Conservation (phyloP, 2,329 filamentous ascomycete genomes). For the Scytalidium sp. region DNA sequence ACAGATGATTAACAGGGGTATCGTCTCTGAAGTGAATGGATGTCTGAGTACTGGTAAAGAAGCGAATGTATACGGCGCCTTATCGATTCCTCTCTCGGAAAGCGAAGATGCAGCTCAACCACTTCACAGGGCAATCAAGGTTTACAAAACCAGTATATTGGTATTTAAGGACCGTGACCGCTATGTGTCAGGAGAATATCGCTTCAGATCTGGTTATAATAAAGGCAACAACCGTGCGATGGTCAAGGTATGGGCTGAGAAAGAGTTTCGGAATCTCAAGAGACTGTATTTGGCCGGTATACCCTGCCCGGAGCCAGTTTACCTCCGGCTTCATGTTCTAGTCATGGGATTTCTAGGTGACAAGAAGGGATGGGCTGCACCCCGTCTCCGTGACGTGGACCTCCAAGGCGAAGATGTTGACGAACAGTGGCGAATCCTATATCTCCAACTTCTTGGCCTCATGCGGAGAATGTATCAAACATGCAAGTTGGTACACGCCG, state of each 20-base stretch:
- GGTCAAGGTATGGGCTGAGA: slow-evolving; percentile 99
- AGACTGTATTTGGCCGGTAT: slow-evolving; percentile 82
- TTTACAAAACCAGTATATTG: slow-evolving; percentile 97
- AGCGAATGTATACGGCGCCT: slow-evolving; percentile 94
- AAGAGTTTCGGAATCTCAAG: slow-evolving; percentile 92
- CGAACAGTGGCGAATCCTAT: slow-evolving; percentile 72
- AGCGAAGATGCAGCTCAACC: slow-evolving; percentile 47
- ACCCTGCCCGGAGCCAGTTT: slow-evolving; percentile 84
- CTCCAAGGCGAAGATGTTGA: slow-evolving; percentile 67
- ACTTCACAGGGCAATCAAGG: slow-evolving; percentile 86
- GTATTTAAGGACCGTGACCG: slow-evolving; percentile 97
- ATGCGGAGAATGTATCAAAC: slow-evolving; percentile 94
- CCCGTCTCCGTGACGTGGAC: slow-evolving; percentile 81
- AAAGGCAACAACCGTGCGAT: slow-evolving; percentile 95
- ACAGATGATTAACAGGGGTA: slow-evolving; percentile 90
- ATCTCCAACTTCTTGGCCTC: slow-evolving; percentile 78
- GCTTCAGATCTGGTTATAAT: slow-evolving; percentile 87
- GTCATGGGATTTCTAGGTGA: slow-evolving; percentile 94
- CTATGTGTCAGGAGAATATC: slow-evolving; percentile 91
- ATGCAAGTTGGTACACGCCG: slow-evolving; percentile 89
- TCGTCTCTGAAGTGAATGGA: slow-evolving; percentile 89
- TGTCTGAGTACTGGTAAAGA: slow-evolving; percentile 97
- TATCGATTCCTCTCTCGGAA: slow-evolving; percentile 55
- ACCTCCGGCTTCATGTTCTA: slow-evolving; percentile 88
- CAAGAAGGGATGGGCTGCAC: slow-evolving; percentile 81